Evolutionary conservation across 441 rosid species (phyloP), one percentile per base, ranked within the genome.

Genomic region (Gossypium trilobum): DNA sequence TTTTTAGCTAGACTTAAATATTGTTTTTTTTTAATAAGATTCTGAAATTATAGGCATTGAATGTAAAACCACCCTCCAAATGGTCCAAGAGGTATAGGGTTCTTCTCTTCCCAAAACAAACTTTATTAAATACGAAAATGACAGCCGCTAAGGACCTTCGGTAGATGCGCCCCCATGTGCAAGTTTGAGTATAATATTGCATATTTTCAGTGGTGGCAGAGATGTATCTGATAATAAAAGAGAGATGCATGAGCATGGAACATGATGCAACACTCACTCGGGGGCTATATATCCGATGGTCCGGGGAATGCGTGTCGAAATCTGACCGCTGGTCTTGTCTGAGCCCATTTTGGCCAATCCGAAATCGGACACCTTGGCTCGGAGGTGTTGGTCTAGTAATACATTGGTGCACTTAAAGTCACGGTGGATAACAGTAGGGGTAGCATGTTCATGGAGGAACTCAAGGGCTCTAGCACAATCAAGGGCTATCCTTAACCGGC

Each of bases 211-310:
- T 31, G 29, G 23, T 70, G 70, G 67, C 42, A 60, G 31, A 56
- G 54, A 62, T 51, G 65, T 19, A 70, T 68, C 59, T 50, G 31
- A 46, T 17, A 39, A 19, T 13, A 54, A 59, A 29, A 62, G 60
- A 70, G 61, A 51, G n/a, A 33, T 42, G 63, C 64, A 73, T 46
- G 59, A 61, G 71, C 58, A 50, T 17, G 76, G 39, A 39, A 66
- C n/a, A 68, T 42, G 69, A 63, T 50, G 74, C 10, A 70, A 48
- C 36, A 87, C 97, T 91, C 77, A 93, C 98, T 93, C 98, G 36
- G 98, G 98, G 8, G 97, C 98, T 31, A 91, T 80, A 79, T 91
- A 93, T 66, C 93, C 95, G 0, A 85, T 87, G 80, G 96, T 91
- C 75, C 96, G 92, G 0, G 85, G 67, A n/a, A 91, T 86, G 4